Conservation (phyloP, 805 yeast species). For the Starmerella cellae region DNA sequence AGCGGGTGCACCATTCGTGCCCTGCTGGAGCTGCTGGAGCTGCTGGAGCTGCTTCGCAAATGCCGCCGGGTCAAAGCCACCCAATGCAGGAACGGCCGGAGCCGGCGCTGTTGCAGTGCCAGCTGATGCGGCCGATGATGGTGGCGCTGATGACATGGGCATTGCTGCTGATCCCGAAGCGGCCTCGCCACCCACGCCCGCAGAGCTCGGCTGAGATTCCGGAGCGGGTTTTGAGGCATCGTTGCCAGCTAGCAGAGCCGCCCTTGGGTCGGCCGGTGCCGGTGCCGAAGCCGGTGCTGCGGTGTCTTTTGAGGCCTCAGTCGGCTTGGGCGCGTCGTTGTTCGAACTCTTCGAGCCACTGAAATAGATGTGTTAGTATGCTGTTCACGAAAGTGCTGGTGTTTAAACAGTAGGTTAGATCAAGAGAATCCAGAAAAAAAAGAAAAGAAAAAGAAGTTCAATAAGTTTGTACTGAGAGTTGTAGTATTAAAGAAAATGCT, state of each 20-base stretch:
- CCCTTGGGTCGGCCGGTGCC: conserved; percentile 3
- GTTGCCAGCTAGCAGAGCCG: conserved; percentile 1
- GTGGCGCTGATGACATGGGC: background rate
- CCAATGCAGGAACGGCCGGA: conserved; percentile 15
- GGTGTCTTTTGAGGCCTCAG: background rate
- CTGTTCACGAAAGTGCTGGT: conserved; percentile 19
- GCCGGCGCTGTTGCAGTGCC: conserved; percentile 8
- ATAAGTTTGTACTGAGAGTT: conserved; percentile 1
- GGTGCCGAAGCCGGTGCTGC: background rate
- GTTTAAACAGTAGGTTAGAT: no score
- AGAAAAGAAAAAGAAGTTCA: conserved; percentile 1
- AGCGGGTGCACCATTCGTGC: conserved; percentile 7
- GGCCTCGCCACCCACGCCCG: background rate
- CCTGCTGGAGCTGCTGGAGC: conserved; percentile 21
- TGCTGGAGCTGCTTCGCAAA: conserved; percentile 21
- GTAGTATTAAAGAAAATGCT: background rate
- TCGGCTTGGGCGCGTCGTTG: conserved; percentile 2
- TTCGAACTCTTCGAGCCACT: conserved; percentile 27
- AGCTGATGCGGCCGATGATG: background rate
- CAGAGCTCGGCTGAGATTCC: no score
- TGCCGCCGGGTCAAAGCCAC: conserved; percentile 20
- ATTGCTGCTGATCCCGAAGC: background rate
- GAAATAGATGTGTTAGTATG: conserved; percentile 18
- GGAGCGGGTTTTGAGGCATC: background rate
- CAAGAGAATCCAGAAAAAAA: background rate